A percentile compares a stretch with the other conserved stretches of the same genome.
Evolutionary conservation across 345 rosid species (phyloP).

Genomic region (Euclidium syriacum): DNA sequence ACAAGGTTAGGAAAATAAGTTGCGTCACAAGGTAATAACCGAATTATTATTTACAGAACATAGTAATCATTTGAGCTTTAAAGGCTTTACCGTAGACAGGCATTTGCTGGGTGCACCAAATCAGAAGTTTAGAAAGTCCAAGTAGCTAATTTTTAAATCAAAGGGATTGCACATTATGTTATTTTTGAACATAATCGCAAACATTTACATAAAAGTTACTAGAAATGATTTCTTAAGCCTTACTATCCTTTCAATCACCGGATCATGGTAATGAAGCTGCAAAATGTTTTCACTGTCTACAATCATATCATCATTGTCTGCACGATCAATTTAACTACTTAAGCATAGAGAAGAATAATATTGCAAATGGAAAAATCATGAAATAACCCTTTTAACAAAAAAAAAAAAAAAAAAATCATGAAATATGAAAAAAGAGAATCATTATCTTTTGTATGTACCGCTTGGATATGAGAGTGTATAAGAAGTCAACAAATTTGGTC

Average conservation of each 20-base stretch:
- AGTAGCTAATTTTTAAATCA: constrained; percentile 59
- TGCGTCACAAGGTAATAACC: constrained; percentile 32
- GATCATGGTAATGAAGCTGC: constrained; percentile 90
- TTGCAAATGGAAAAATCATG: too few relatives aligned
- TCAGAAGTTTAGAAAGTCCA: constrained; percentile 73
- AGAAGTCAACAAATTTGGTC: constrained; percentile 49
- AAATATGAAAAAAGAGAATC: constrained; percentile 7
- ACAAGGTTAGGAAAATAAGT: constrained; percentile 71
- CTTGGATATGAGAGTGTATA: constrained; percentile 60
- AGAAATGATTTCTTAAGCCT: constrained; percentile 27
- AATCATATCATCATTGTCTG: constrained; percentile 85
- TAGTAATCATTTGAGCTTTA: not conserved
- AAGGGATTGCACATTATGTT: constrained; percentile 6
- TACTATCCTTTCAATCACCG: constrained; percentile 88
- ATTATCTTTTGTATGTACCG: constrained; percentile 44
- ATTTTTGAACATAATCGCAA: constrained; percentile 9
- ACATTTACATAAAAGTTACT: constrained; percentile 8
- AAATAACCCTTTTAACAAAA: too few relatives aligned
- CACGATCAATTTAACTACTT: constrained; percentile 30
- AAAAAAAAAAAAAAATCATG: not conserved
- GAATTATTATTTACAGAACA: constrained; percentile 3
- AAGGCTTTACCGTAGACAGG: constrained; percentile 51
- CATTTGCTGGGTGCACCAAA: constrained; percentile 66
- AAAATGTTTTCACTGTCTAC: constrained; percentile 88
- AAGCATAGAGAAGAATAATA: constrained; percentile 10